Base-by-base conservation (phyloP, 352 stramenopile species). In the Phytophthora hibernalis region DNA sequence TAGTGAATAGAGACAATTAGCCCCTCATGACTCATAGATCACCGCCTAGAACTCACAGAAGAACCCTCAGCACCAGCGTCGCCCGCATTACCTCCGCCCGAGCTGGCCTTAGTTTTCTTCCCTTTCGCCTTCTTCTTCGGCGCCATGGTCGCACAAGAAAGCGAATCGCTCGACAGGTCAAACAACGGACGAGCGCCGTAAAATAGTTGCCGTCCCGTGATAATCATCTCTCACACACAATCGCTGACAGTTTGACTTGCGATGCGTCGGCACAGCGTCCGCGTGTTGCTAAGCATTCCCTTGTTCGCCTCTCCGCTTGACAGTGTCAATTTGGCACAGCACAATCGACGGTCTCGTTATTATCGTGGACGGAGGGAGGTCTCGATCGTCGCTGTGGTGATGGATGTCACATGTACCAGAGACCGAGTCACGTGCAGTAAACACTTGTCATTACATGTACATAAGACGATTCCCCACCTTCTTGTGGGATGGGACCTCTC, bases 111-210 rank as follows among this genome's bases (percentile, higher is more conserved):
- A 35, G 15, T 54, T 55, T 79, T 60, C 54, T 77, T 76, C 37
- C 61, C 45, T 55, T 76, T 82, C 7, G 20, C 44, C 42, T 85
- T 85, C 62, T 85, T 85, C 68, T 85, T 82, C 9, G 69, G 70
- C 18, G 74, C 55, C 74, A 82, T 82, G 5, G 22, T n/a, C 18
- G 35, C 31, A 24, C n/a, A 9, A 21, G 22, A 18, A n/a, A 30
- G 15, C 2, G 21, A 40, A 45, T 16, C 12, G 21, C 26, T 45
- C 8, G 18, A 47, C 3, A 1, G 21, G 12, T 38, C 12, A 43
- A 33, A 48, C 44, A 69, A 69, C 44, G 44, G 53, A 44, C 43
- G 24, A 50, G 0, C 18, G 45, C 2, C 15, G 16, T 26, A 55
- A 65, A 70, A 65, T 70, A 70, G 37, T 43, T 31, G 3, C 26